Base-by-base conservation (phyloP, 2,329 filamentous ascomycete species). In the Aspergillus caelatus region DNA sequence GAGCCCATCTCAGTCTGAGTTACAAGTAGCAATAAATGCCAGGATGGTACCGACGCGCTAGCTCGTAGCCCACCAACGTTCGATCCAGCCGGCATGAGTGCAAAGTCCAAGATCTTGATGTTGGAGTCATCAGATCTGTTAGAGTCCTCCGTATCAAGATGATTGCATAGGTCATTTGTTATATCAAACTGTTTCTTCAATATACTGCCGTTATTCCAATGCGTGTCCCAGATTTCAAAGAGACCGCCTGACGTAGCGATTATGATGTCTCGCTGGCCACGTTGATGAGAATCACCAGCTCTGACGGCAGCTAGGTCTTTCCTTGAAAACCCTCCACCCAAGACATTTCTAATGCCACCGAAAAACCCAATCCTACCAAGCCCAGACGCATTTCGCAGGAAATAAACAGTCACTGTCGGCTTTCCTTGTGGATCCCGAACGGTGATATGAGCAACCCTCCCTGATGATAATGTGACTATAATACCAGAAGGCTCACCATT, bases 401-500 rank as follows among this genome's bases (percentile, higher is more conserved):
- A 91, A 68, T 93, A 91, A 0, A 92, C 88, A 14, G 88, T 88
- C 57, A 99, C 89, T 48, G 87, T 86, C 3, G 94, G 92, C 72
- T 93, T 90, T 28, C 95, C 95, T 77, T 97, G 93, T 50, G 89
- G 83, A 77, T 99, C 94, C 71, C 93, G 88, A 19, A 98, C 84
- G 58, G 88, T 93, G 77, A 99, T 82, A 75, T 97, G 95, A 7
- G 92, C 93, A 46, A 97, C 83, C 64, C 95, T 88, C 16, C 95
- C 95, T 63, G 88, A 93, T 76, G 91, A 97, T 67, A 97, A 91
- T 12, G 89, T 87, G 43, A 97, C 82, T 57, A 98, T 84, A 72
- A 97, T 95, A 11, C 95, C 95, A 6, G 93, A 89, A 57, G 89
- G 92, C 74, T 97, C 94, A 30, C 92, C 92, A 71, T 92, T 92